Evolutionary conservation across 768 basidiomycete genomes (phyloP), one percentile per base, ranked within the genome.

Genomic region (Cubamyces lactineus): DNA sequence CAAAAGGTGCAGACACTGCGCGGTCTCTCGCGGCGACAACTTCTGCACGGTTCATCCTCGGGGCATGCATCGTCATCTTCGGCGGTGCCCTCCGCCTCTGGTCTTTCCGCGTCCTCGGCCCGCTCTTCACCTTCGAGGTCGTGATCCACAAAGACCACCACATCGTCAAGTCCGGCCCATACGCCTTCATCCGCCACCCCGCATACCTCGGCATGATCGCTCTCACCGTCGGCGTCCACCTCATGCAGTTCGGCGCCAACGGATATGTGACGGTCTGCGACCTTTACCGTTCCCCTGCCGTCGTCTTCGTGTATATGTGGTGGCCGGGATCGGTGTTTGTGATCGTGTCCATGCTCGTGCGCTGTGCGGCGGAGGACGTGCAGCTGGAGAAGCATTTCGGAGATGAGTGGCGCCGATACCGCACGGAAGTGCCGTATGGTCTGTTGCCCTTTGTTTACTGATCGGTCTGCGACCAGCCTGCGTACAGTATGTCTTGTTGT

Each of bases 61-160:
- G 62, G 3, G 16, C 45, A 2, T 21, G 40, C 21, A 52, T 67
- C 30, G 46, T 64, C 3, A 21, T 58, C 13, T 51, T 49, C 41
- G 67, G 67, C 21, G 57, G 62, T 41, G 17, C 58, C 23, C 64
- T 67, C 7, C 65, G 67, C 16, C 51, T 68, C 13, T 57, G 56
- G 26, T 78, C 77, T 59, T 78, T 72, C 67, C 70, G 67, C 47
- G 52, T 67, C 12, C 64, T 78, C 40, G 77, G 77, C 2, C 63
- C 65, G 2, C 67, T 76, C 34, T 78, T 78, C 62, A 78, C 77
- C 0, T 74, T 76, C 54, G 66, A 77, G 4, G 74, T 77, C 3
- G 69, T 71, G 21, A 62, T 78, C n/a, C 70, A 69, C 3, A 67
- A 67, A n/a, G 58, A 71, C 4, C 77, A 78, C 56, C 23, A 50